Percentiles rank a stretch among this genome's conserved stretches.
Evolutionary conservation across 345 rosid species (phyloP).

Genomic region (Turritis glabra): DNA sequence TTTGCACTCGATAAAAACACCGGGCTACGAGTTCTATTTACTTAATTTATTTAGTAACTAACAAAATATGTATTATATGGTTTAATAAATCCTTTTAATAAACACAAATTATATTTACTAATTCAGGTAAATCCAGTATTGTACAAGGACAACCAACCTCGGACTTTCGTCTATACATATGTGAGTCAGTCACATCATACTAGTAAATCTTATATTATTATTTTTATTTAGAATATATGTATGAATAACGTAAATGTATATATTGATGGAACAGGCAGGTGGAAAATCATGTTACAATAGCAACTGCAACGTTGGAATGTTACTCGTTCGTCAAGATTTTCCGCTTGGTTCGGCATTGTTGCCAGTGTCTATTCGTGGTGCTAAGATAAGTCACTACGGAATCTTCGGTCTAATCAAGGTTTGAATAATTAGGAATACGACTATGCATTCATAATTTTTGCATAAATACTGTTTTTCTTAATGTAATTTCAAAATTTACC

Average conservation of each 20-base stretch:
- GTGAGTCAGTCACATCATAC: background rate
- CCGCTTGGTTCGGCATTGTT: background rate
- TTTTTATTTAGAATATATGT: background rate
- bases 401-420: constrained; percentile 21
- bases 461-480: background rate
- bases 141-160: background rate
- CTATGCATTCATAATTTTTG: background rate
- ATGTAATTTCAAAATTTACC: background rate
- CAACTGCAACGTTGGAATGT: constrained; percentile 15
- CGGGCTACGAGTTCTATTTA: background rate
- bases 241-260: background rate
- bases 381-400: background rate
- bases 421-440: background rate
- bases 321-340: constrained; percentile 9
- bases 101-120: background rate
- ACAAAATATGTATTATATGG: background rate
- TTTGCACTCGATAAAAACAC: no score
- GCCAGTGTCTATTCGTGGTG: constrained; percentile 4
- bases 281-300: background rate
- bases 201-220: background rate
- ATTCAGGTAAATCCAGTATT: constrained; percentile 18
- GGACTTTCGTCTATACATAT: background rate
- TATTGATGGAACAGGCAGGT: background rate
- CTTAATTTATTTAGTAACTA: background rate
- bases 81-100: background rate